These are phyloP conservation scores for Ogataea ramenticola DNA, from an alignment of 805 yeast species.

Conservation along the genomic window DNA sequence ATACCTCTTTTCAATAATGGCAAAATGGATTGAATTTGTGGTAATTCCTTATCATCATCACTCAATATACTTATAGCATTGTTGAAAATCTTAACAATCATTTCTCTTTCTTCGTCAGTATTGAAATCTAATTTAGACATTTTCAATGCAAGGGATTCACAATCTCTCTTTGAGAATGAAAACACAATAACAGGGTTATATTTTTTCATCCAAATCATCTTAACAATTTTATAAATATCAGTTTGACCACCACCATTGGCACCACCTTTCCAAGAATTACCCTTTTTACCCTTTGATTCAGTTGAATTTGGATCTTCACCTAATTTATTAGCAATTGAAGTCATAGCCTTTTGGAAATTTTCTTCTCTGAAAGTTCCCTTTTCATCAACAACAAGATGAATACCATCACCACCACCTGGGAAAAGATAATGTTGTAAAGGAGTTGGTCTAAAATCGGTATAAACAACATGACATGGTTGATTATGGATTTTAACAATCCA, in stretches of 20 bases:
- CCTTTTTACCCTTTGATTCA: conserved; percentile 61
- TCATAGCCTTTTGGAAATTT: conserved; percentile 97
- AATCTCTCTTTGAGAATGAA: conserved; percentile 95
- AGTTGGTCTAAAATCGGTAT: conserved; percentile 98
- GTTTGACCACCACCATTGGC: conserved; percentile 59
- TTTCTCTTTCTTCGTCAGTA: conserved; percentile 87
- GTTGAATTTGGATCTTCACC: conserved; percentile 78
- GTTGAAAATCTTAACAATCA: conserved; percentile 80
- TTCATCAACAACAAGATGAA: conserved; percentile 95
- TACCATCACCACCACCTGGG: conserved; percentile 99
- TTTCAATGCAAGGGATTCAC: conserved; percentile 88
- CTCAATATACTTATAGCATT: conserved; percentile 87
- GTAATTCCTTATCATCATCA: conserved; percentile 84
- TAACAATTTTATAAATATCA: conserved; percentile 93
- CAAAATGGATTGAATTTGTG: conserved; percentile 87
- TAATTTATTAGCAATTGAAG: conserved; percentile 69
- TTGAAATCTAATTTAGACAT: conserved; percentile 96
- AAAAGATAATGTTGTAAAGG: conserved; percentile 95
- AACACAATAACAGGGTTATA: conserved; percentile 98
- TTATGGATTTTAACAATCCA: conserved; percentile 94
- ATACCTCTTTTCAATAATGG: conserved; percentile 92
- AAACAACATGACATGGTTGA: conserved; percentile 98
- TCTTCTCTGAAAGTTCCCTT: conserved; percentile 95
- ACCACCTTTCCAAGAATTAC: conserved; percentile 85
- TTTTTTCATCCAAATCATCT: conserved; percentile 95